Conservation (phyloP, 129 eudicot genomes). For the Calendula officinalis region DNA sequence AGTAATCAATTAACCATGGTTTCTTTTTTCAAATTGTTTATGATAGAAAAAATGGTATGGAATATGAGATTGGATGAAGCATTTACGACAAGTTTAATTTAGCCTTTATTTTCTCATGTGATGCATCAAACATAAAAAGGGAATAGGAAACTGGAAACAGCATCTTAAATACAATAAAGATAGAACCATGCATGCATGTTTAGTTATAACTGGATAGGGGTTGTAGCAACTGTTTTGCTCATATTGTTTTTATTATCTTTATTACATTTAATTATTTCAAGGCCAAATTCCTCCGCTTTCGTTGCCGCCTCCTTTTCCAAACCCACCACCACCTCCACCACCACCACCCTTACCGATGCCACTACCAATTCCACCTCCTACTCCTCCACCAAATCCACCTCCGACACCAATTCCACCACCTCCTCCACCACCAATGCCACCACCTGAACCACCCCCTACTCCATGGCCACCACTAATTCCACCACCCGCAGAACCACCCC, state of each 20-base stretch:
- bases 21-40: not conserved
- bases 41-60: not conserved
- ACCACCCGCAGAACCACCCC: not conserved
- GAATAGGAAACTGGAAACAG: not conserved
- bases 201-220: not conserved
- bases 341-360: not conserved
- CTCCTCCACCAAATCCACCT: not conserved
- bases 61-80: not conserved
- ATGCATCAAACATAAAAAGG: not conserved
- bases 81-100: not conserved
- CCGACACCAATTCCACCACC: not conserved
- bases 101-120: not conserved
- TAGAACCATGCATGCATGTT: not conserved
- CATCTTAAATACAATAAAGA: not conserved
- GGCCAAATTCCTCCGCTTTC: not conserved
- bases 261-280: not conserved
- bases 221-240: not conserved
- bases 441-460: not conserved
- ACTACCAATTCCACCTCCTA: not conserved
- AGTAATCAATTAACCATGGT: not conserved
- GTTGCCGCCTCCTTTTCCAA: not conserved
- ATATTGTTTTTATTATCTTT: not conserved
- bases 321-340: not conserved
- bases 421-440: not conserved
- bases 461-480: not conserved